Evolutionary conservation across 768 basidiomycete genomes (phyloP).

Genomic region (Leccinum uliginosum): DNA sequence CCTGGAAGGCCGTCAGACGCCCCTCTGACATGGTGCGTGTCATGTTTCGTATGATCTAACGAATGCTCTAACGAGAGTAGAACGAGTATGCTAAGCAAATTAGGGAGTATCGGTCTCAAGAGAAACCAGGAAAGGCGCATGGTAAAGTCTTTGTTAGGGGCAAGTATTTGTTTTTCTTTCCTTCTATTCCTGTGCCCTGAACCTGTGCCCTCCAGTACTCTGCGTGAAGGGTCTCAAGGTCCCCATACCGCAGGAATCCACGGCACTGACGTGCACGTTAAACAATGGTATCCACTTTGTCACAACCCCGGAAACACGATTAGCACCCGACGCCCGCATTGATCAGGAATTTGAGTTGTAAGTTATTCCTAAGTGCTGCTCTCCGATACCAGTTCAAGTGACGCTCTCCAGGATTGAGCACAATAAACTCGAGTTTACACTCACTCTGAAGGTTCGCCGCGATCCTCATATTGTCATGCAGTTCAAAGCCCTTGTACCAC

Average conservation of each 20-base stretch:
- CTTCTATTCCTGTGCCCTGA: not conserved
- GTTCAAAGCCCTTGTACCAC: conserved; percentile 58
- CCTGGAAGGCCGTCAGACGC: conserved; percentile 83
- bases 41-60: not conserved
- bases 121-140: conserved; percentile 73
- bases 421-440: conserved; percentile 91
- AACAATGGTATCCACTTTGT: conserved; percentile 98
- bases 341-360: conserved; percentile 92
- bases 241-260: conserved; percentile 74
- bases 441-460: conserved; percentile 81
- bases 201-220: conserved; percentile 47
- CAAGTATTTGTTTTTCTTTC: conserved; percentile 26
- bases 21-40: conserved; percentile 89
- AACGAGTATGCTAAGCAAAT: conserved; percentile 94
- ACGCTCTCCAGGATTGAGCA: conserved; percentile 68
- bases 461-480: conserved; percentile 83
- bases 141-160: conserved; percentile 97
- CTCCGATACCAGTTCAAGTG: not conserved
- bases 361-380: conserved; percentile 25
- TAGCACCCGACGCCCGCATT: conserved; percentile 57
- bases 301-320: conserved; percentile 74
- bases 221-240: conserved; percentile 69
- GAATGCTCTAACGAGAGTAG: conserved; percentile 36
- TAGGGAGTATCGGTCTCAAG: conserved; percentile 70
- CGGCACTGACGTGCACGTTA: conserved; percentile 77